These are phyloP conservation scores for Tylopilus rubrobrunneus DNA, from an alignment of 768 basidiomycete species.

Conservation along the genomic window DNA sequence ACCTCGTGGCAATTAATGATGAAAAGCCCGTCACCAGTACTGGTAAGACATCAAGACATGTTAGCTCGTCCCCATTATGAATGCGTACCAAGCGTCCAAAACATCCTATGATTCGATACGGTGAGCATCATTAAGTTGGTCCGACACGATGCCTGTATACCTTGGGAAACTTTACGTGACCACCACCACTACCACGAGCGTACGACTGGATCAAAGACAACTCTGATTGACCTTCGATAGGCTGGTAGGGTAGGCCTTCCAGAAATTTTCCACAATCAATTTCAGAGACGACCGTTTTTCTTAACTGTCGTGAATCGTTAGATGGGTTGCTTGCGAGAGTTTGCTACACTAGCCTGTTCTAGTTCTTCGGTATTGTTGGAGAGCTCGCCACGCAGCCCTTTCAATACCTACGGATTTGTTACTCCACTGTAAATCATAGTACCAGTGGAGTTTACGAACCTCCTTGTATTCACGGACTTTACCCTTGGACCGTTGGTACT, in stretches of 20 bases:
- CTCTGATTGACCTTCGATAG: constrained; percentile 11
- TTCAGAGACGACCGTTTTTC: constrained; percentile 10
- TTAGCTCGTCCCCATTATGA: neutral
- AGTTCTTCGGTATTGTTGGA: constrained; percentile 15
- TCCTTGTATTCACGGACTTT: constrained; percentile 13
- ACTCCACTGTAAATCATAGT: neutral
- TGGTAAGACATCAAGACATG: neutral
- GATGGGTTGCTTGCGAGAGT: neutral
- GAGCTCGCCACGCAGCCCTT: constrained; percentile 20
- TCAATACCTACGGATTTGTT: constrained; percentile 12
- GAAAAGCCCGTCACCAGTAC: constrained; percentile 6
- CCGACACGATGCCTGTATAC: constrained; percentile 5
- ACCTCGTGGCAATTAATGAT: constrained; percentile 15
- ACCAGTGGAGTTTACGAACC: constrained; percentile 11
- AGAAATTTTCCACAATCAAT: constrained; percentile 14
- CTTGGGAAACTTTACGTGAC: too few relatives aligned
- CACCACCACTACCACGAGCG: neutral
- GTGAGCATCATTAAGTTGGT: neutral
- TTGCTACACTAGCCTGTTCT: constrained; percentile 13
- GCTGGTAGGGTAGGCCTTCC: constrained; percentile 5
- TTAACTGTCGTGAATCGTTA: constrained; percentile 8
- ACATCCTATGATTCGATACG: constrained; percentile 2
- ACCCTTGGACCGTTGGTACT: constrained; percentile 21
- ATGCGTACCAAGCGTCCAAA: constrained; percentile 8
- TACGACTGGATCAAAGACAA: constrained; percentile 6